phyloP scores from a whole-genome alignment of 2,329 filamentous ascomycete genomes.

The Coccinonectria pachysandricola region DNA sequence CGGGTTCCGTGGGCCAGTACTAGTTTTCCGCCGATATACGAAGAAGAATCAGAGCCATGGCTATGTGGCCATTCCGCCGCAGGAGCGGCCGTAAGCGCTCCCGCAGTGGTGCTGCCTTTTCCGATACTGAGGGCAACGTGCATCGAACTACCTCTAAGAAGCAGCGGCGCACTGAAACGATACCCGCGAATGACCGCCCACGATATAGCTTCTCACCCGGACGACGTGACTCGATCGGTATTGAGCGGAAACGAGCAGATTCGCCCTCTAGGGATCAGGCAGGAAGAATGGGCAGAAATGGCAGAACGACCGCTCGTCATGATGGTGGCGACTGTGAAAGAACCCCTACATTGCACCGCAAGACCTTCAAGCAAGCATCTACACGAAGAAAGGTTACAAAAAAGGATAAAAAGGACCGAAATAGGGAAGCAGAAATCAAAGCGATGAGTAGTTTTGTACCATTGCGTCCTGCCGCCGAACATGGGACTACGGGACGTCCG shows the following conservation, averaged over 20 bases:
- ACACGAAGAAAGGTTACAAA: slow-evolving; percentile 66
- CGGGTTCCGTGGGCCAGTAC: slow-evolving; percentile 12
- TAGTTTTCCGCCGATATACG: slow-evolving; percentile 13
- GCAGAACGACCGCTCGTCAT: no score
- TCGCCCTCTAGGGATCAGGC: slow-evolving; percentile 15
- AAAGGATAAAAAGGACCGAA: slow-evolving; percentile 61
- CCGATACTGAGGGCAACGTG: slow-evolving; percentile 39
- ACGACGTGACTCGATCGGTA: slow-evolving; percentile 42
- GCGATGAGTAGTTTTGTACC: slow-evolving; percentile 67
- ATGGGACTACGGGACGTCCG: slow-evolving; percentile 48
- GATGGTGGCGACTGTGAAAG: slow-evolving; percentile 19
- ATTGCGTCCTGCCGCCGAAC: slow-evolving; percentile 49
- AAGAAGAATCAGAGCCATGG: slow-evolving; percentile 41
- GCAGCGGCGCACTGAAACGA: slow-evolving; percentile 35
- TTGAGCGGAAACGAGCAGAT: slow-evolving; percentile 19
- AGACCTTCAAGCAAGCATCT: slow-evolving; percentile 48
- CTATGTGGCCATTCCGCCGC: slow-evolving; percentile 74
- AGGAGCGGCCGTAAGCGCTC: slow-evolving; percentile 56
- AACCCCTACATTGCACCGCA: slow-evolving; percentile 47
- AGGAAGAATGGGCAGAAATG: no score
- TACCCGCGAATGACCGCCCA: slow-evolving; percentile 36
- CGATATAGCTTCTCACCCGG: slow-evolving; percentile 56
- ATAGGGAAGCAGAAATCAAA: slow-evolving; percentile 79
- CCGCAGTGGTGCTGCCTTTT: slow-evolving; percentile 41
- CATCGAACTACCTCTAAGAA: slow-evolving; percentile 23